phyloP scores from a whole-genome alignment of 2,329 filamentous ascomycete species.

The Drechslerella coelobrocha region DNA sequence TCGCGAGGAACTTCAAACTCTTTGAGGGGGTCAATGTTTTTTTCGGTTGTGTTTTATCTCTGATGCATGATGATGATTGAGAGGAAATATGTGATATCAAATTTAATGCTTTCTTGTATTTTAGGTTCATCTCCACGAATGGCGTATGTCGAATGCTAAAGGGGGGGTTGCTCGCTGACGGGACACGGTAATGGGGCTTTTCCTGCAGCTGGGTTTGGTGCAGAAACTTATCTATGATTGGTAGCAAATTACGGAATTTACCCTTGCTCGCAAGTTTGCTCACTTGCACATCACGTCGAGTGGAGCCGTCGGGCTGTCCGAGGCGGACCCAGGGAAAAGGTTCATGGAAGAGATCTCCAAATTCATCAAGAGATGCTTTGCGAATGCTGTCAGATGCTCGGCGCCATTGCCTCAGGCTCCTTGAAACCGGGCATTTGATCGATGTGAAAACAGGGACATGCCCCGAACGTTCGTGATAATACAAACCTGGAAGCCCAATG shows the following conservation, averaged over 20 bases:
- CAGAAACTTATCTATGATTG: slow-evolving; percentile 23
- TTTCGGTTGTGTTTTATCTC: neutral
- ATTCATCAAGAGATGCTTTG: slow-evolving; percentile 18
- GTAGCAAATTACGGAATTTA: slow-evolving; percentile 30
- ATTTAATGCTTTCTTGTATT: slow-evolving; percentile 3
- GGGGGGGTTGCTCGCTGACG: neutral
- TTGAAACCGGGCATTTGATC: slow-evolving; percentile 3
- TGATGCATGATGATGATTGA: neutral
- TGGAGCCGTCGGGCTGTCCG: slow-evolving; percentile 35
- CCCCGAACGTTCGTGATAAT: neutral
- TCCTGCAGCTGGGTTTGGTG: slow-evolving; percentile 17
- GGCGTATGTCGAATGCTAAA: slow-evolving; percentile 28
- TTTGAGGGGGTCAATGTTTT: neutral
- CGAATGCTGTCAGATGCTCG: slow-evolving; percentile 6
- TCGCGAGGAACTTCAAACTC: neutral
- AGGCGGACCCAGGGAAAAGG: slow-evolving; percentile 28
- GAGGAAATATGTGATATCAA: slow-evolving; percentile 38
- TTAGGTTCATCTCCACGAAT: slow-evolving; percentile 44
- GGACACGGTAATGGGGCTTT: slow-evolving; percentile 16
- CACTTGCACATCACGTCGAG: slow-evolving; percentile 29
- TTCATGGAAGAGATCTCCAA: slow-evolving; percentile 13
- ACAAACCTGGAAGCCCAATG: neutral
- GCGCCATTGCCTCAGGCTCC: slow-evolving; percentile 13
- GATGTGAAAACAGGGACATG: slow-evolving; percentile 8
- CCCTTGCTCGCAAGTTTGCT: slow-evolving; percentile 22